These are phyloP conservation scores for Aspergillus avenaceus DNA, from an alignment of 495 filamentous ascomycete genomes.

Conservation along the genomic window DNA sequence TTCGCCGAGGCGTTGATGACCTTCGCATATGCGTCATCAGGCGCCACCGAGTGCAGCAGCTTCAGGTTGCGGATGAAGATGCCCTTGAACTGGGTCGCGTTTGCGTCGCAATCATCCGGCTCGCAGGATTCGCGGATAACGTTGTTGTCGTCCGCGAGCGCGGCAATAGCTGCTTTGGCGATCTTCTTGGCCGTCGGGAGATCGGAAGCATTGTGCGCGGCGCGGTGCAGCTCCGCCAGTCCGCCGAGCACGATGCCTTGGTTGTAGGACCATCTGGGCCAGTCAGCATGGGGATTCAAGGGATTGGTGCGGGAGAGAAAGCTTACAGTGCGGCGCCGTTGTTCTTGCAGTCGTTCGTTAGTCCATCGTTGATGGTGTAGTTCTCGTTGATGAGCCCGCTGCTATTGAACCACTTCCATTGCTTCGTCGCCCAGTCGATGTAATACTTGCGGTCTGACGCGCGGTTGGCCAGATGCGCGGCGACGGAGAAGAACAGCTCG, in stretches of 20 bases:
- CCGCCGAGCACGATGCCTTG: slow-evolving; percentile 75
- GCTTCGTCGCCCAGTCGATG: slow-evolving; percentile 47
- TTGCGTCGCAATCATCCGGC: slow-evolving; percentile 52
- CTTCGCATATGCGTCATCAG: slow-evolving; percentile 44
- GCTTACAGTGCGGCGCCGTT: slow-evolving; percentile 52
- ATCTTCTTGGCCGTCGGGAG: slow-evolving; percentile 56
- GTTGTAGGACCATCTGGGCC: slow-evolving; percentile 65
- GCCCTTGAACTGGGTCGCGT: slow-evolving; percentile 74
- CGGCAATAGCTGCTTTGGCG: slow-evolving; percentile 58
- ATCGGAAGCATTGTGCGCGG: slow-evolving; percentile 37
- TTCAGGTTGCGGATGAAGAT: slow-evolving; percentile 70
- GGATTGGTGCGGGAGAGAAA: background rate
- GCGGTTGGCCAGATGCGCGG: slow-evolving; percentile 70
- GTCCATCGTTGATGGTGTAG: slow-evolving; percentile 68
- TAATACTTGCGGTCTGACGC: slow-evolving; percentile 46
- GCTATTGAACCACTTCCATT: slow-evolving; percentile 67
- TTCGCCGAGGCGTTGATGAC: slow-evolving; percentile 61
- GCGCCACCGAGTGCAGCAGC: slow-evolving; percentile 49
- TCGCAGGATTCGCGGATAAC: slow-evolving; percentile 66
- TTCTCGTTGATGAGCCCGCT: slow-evolving; percentile 62
- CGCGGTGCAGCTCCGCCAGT: slow-evolving; percentile 61
- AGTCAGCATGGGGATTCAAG: background rate
- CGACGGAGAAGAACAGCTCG: slow-evolving; percentile 67
- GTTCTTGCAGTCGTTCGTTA: slow-evolving; percentile 58
- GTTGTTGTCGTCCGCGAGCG: slow-evolving; percentile 45